Evolutionary conservation across 345 rosid genomes (phyloP).

Genomic region (Bruguiera parviflora): DNA sequence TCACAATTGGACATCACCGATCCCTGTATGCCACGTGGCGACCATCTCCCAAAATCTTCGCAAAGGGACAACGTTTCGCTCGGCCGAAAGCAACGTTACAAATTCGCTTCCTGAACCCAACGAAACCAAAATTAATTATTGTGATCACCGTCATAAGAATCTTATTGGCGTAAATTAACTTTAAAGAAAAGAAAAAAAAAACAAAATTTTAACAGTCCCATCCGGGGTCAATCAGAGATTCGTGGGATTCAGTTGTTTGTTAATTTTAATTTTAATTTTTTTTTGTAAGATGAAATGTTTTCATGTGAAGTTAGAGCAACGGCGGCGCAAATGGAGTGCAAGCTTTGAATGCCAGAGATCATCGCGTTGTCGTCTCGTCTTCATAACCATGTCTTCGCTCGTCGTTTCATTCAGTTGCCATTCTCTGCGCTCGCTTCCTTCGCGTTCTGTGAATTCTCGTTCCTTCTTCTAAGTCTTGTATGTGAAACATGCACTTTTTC

Average conservation of each 20-base stretch:
- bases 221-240: no score
- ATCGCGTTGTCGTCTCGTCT: neutral
- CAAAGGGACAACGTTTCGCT: conserved; percentile 5
- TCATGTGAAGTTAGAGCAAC: conserved; percentile 29
- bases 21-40: conserved; percentile 26
- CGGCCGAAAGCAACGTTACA: no score
- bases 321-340: conserved; percentile 20
- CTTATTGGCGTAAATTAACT: neutral
- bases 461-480: neutral
- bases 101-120: neutral
- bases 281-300: neutral
- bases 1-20: neutral
- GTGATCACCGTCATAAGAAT: neutral
- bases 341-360: conserved; percentile 6
- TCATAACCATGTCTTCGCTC: neutral
- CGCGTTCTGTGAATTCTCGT: neutral
- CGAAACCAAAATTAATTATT: no score
- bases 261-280: no score
- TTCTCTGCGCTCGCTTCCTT: neutral
- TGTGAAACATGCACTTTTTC: neutral
- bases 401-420: conserved; percentile 9
- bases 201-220: no score
- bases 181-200: neutral
- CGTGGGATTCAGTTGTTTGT: no score
- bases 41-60: neutral